A percentile compares a stretch with the other conserved stretches of the same genome.
Conservation (phyloP, 2,329 filamentous ascomycete genomes). For the Thelonectria discophora region DNA sequence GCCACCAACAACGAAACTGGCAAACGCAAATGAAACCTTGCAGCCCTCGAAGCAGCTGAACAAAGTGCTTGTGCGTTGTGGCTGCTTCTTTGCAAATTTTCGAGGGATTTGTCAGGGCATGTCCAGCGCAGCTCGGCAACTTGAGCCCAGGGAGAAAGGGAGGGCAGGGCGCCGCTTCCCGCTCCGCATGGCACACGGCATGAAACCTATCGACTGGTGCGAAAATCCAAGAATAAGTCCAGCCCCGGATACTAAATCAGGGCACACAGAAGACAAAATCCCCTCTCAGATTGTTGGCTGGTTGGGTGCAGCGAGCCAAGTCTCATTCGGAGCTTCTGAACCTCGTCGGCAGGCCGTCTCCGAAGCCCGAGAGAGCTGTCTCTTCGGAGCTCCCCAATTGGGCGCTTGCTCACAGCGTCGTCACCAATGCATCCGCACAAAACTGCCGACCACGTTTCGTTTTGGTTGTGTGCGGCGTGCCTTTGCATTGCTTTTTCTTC, state of each 20-base stretch:
- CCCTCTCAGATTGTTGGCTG: not conserved
- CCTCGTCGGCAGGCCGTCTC: not conserved
- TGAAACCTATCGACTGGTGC: slow-evolving; percentile 7
- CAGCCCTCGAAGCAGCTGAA: too few relatives aligned
- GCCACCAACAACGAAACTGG: too few relatives aligned
- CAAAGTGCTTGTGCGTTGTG: too few relatives aligned
- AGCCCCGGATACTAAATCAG: not conserved
- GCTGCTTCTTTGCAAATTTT: too few relatives aligned
- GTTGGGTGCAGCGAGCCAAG: not conserved
- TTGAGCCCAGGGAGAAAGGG: not conserved
- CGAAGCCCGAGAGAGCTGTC: not conserved
- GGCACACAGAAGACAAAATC: not conserved
- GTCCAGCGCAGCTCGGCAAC: not conserved
- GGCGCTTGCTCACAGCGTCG: not conserved
- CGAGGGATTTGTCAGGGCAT: too few relatives aligned
- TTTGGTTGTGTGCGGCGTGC: too few relatives aligned
- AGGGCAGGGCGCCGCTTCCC: slow-evolving; percentile 2
- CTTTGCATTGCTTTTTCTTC: not conserved
- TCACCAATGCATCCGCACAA: not conserved
- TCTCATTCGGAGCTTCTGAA: not conserved
- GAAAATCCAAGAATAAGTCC: slow-evolving; percentile 14
- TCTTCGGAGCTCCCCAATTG: not conserved
- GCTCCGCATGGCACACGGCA: slow-evolving; percentile 10
- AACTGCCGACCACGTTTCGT: too few relatives aligned
- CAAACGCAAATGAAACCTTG: too few relatives aligned